Evolutionary conservation across 768 basidiomycete species (phyloP), one percentile per base, ranked within the genome.

Genomic region (Boletus pseudo-olivaceus): DNA sequence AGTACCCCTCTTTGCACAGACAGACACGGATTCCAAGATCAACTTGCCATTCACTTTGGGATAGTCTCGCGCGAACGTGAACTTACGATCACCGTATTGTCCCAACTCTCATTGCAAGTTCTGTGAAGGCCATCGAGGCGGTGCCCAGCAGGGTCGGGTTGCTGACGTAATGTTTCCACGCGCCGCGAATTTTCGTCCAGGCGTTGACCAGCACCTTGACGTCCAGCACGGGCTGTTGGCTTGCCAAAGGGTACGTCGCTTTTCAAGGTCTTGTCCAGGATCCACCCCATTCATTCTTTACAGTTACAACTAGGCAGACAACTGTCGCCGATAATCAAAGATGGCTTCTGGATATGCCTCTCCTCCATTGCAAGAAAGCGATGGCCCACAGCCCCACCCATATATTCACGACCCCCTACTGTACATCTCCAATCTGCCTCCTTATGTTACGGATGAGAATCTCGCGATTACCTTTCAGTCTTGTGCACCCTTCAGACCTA

Each of bases 381-480:
- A 69, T 49, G 60, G 56, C 43, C 68, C 66, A 56, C 69, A 72
- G 51, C 80, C 81, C 51, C 91, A 93, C 65, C 91, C 91, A 32
- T 92, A 90, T 73, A 82, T 93, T 60, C 87, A 88, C 67, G 89
- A 93, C 65, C 88, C 91, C 19, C 67, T 89, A 56, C 76, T 93
- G 43, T 87, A 91, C 75, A 85, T 93, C 71, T 82, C 91, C 23
- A 86, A 84, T 69, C 72, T 93, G 40, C 87, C 92, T 5, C 72
- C 83, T 34, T 83, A 80, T 71, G 80, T 91, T 48, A 75, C 83
- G 49, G 91, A 93, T 70, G 84, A 89, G 65, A 84, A 84, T 62
- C 77, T 93, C 23, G 91, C 90, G 2, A 62, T 80, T 57, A 83
- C 88, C 3, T 85, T 93, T 62, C 79, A 83, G 59, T 74, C 77